Conservation (phyloP, 192 early-diverging fungal genomes). For the Rhizophagus clarus region DNA sequence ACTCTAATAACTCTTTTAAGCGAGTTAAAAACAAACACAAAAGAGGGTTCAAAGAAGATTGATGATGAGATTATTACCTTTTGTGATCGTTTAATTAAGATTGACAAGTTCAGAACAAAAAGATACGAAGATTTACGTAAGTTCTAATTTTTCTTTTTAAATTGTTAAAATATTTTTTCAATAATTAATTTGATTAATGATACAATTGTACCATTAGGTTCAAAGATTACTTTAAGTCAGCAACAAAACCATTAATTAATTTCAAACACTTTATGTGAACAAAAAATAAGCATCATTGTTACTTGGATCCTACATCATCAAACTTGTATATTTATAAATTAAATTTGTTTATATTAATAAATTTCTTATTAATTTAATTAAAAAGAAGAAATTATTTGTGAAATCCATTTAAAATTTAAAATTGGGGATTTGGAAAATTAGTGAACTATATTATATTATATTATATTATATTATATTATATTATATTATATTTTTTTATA, state of each 20-base stretch:
- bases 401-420: no score
- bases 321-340: no score
- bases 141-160: not conserved
- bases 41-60: not conserved
- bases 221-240: not conserved
- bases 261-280: no score
- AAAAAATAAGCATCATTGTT: no score
- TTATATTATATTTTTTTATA: no score
- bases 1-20: slow-evolving; percentile 58
- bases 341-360: no score
- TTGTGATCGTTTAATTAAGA: slow-evolving; percentile 26
- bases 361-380: no score
- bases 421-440: no score
- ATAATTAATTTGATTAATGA: not conserved
- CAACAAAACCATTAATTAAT: not conserved
- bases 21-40: slow-evolving; percentile 33
- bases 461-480: no score
- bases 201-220: not conserved
- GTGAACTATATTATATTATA: no score
- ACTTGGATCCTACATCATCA: no score
- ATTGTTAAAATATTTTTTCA: not conserved
- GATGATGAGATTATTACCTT: slow-evolving; percentile 17
- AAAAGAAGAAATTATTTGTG: no score
- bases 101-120: slow-evolving; percentile 19
- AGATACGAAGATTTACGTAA: slow-evolving; percentile 30